phyloP scores from a whole-genome alignment of 176 grass and related monocot genomes.

The Rhynchospora breviuscula region DNA sequence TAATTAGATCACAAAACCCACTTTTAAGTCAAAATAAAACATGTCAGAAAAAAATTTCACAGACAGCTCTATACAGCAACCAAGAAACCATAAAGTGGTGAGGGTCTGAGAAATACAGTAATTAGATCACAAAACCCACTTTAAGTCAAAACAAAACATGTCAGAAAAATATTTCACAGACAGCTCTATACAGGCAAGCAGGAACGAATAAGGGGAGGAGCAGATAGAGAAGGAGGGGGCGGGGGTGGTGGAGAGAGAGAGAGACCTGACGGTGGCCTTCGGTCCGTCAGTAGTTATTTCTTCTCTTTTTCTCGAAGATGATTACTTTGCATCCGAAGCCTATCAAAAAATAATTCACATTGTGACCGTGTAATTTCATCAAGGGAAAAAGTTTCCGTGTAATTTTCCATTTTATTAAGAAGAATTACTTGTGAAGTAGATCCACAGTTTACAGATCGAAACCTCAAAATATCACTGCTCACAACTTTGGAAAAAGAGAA shows the following conservation, averaged over 20 bases:
- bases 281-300: slow-evolving; percentile 95
- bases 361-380: too few species aligned
- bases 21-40: not conserved
- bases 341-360: slow-evolving; percentile 16
- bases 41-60: not conserved
- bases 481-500: not conserved
- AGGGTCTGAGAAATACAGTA: too few species aligned
- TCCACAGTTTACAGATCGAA: not conserved
- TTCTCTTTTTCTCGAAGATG: slow-evolving; percentile 98
- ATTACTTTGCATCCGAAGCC: slow-evolving; percentile 97
- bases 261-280: slow-evolving; percentile 93
- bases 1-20: not conserved
- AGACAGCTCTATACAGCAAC: too few species aligned
- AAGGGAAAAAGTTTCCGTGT: too few species aligned
- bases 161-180: too few species aligned
- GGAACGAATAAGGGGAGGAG: too few species aligned
- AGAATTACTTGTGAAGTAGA: not conserved
- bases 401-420: too few species aligned
- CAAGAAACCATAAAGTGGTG: too few species aligned
- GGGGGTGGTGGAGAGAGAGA: not conserved
- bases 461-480: not conserved
- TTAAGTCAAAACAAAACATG: too few species aligned
- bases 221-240: not conserved
- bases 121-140: too few species aligned
- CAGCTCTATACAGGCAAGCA: not conserved